Evolutionary conservation across 495 filamentous ascomycete species (phyloP).

Genomic region (Talaromyces thailandensis): DNA sequence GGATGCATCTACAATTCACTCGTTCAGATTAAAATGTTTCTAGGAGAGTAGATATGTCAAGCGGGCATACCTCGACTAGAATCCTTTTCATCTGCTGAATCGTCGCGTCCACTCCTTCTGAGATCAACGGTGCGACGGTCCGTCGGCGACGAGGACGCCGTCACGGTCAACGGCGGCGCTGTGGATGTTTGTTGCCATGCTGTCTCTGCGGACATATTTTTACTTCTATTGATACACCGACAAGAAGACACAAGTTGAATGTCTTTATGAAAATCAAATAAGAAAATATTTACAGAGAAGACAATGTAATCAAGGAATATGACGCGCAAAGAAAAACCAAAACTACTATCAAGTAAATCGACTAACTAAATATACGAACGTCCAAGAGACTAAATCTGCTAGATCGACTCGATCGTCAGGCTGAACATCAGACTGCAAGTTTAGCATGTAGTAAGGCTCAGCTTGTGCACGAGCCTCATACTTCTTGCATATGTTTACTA

Average conservation of each 20-base stretch:
- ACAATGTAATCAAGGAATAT: neutral
- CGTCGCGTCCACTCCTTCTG: neutral
- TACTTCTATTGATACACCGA: neutral
- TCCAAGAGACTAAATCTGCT: neutral
- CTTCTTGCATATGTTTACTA: no score
- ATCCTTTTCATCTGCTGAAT: neutral
- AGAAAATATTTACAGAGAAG: neutral
- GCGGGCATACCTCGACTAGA: neutral
- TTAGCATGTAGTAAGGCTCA: neutral
- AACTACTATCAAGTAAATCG: neutral
- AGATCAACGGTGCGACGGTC: neutral
- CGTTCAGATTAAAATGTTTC: neutral
- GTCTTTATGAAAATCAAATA: neutral
- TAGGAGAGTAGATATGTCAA: neutral
- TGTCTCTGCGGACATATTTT: neutral
- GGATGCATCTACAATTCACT: neutral
- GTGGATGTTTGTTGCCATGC: neutral
- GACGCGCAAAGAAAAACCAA: neutral
- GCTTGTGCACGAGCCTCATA: neutral
- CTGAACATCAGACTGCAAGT: no score
- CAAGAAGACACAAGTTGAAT: neutral
- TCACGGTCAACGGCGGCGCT: neutral
- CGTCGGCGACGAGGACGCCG: constrained; percentile 4
- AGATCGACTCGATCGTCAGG: neutral
- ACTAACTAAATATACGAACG: neutral